These are phyloP conservation scores for Wallacemonas sp. DNA, from an alignment of 208 protist species.

Conservation along the genomic window DNA sequence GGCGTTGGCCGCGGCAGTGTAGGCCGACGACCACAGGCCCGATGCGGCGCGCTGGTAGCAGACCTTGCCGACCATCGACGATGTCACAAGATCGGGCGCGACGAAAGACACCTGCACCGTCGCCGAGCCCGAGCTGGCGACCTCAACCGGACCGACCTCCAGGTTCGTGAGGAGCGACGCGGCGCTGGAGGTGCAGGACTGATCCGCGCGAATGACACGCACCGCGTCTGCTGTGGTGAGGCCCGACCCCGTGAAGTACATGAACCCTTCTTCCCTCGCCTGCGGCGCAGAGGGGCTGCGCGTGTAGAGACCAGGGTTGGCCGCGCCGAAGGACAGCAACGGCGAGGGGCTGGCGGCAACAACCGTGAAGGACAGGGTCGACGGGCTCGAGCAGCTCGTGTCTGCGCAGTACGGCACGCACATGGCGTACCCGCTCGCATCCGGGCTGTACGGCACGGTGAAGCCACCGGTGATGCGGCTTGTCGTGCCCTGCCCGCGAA, in stretches of 20 bases:
- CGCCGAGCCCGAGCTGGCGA: constrained; percentile 2
- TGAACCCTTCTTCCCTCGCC: constrained; percentile 55
- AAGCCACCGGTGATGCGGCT: constrained; percentile 45
- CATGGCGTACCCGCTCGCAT: constrained; percentile 51
- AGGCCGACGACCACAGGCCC: constrained; percentile 55
- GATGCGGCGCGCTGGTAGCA: constrained; percentile 63
- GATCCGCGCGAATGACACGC: constrained; percentile 41
- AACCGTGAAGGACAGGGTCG: constrained; percentile 62
- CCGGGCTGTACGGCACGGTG: constrained; percentile 55
- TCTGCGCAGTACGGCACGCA: constrained; percentile 84
- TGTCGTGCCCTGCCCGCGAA: constrained; percentile 24
- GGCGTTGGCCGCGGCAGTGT: constrained; percentile 28
- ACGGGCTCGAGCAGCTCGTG: constrained; percentile 24
- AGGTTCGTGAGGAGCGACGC: constrained; percentile 65
- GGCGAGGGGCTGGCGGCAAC: constrained; percentile 26
- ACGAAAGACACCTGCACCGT: constrained; percentile 47
- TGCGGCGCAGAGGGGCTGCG: constrained; percentile 56
- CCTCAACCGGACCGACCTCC: constrained; percentile 30
- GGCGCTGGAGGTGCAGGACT: constrained; percentile 49
- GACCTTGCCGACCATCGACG: constrained; percentile 52
- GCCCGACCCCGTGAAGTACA: constrained; percentile 57
- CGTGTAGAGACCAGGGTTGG: constrained; percentile 64
- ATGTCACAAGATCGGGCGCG: constrained; percentile 52
- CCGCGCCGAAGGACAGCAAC: constrained; percentile 36
- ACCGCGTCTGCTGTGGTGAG: constrained; percentile 51